A percentile compares a stretch with the other conserved stretches of the same genome.
These are phyloP conservation scores for Metschnikowia koreensis DNA, from an alignment of 805 yeast genomes.

Conservation along the genomic window DNA sequence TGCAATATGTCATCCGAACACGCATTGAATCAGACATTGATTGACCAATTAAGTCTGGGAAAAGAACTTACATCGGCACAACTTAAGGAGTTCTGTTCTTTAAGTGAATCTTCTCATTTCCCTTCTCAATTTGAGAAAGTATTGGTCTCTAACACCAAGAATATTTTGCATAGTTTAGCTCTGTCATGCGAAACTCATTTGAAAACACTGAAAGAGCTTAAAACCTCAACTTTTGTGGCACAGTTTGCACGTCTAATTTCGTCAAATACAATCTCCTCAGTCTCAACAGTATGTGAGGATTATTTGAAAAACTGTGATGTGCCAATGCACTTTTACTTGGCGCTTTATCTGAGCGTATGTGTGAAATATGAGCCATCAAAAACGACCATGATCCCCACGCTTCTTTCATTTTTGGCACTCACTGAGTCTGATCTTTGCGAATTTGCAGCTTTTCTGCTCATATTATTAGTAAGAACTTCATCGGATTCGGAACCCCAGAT, in stretches of 20 bases:
- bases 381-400: slow-evolving; percentile 1
- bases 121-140: background rate
- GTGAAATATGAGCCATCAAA: background rate
- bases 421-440: background rate
- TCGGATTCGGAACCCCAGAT: background rate
- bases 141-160: background rate
- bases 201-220: background rate
- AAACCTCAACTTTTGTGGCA: background rate
- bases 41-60: slow-evolving; percentile 3
- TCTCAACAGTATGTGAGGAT: background rate
- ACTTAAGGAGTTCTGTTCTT: background rate
- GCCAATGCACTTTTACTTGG: slow-evolving; percentile 4
- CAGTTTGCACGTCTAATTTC: background rate
- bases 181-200: background rate
- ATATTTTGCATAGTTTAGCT: background rate
- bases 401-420: slow-evolving; percentile 2
- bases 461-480: background rate
- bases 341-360: slow-evolving; percentile 6
- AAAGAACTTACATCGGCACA: background rate
- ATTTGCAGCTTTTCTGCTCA: background rate
- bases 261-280: background rate
- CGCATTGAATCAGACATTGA: background rate
- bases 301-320: background rate
- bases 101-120: background rate
- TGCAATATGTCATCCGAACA: background rate